Evolutionary conservation across 805 yeast genomes (phyloP), one percentile per base, ranked within the genome.

Genomic region (Metschnikowia colocasiae): DNA sequence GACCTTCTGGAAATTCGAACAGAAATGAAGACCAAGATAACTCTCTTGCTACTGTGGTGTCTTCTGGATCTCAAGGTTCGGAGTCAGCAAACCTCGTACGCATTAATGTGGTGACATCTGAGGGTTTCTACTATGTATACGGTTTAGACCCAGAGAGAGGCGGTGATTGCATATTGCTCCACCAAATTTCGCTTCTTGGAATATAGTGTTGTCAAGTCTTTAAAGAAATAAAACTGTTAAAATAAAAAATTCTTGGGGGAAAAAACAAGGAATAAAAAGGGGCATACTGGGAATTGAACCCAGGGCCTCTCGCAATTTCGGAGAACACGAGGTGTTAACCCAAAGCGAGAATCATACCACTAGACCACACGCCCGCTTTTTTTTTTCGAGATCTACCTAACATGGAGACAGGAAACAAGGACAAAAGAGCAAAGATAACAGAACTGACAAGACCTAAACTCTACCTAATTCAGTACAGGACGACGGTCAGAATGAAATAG

Each of bases 81-180:
- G 61, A 53, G 27, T 64, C 59, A 32, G 44, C 65, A 49, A 65
- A 62, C 43, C 55, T 70, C 25, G 60, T 56, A 63, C 79, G 78
- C 57, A 81, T 81, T 12, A 76, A 81, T 48, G 92, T 90, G 5
- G 87, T 88, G 3, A 87, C 96, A 0, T 77, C 85, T 0, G 87
- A 82, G 47, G 98, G 98, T 0, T 80, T 78, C 54, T 85, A 87
- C 55, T 85, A 84, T 58, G 87, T 85, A 43, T 92, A 88, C 63
- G 84, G 84, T 2, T 68, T 92, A 39, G 94, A 89, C 52, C 83
- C 94, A 0, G 95, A 84, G 51, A 68, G 91, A 45, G 98, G 98
- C 1, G 99, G 99, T 2, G 97, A 91, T 60, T 92, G 98, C 66
- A 79, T 85, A 33, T 69, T 89, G 51, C 69, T 87, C 46, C 80